Conservation (phyloP, 2,329 filamentous ascomycete genomes). For the Cladosporium austrohemisphaericum region DNA sequence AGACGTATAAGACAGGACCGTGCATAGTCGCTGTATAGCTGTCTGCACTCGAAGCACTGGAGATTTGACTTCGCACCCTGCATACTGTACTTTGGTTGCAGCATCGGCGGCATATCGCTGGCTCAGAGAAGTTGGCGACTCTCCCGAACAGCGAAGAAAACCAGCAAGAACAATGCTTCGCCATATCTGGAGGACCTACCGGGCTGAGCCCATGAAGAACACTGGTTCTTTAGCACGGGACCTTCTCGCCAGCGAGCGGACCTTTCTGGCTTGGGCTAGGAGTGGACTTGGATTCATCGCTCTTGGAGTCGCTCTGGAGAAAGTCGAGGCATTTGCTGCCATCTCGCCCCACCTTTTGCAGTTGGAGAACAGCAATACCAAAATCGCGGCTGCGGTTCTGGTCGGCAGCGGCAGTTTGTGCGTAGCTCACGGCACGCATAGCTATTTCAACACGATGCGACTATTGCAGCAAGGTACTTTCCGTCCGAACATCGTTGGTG, state of each 20-base stretch:
- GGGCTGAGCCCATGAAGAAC: conserved; percentile 36
- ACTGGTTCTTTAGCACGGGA: conserved; percentile 50
- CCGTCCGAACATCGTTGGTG: conserved; percentile 32
- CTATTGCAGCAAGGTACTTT: conserved; percentile 45
- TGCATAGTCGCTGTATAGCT: no score
- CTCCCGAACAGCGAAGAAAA: no score
- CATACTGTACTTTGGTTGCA: no score
- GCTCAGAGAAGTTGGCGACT: no score
- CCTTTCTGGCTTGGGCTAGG: conserved; percentile 51
- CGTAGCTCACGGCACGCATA: conserved; percentile 46
- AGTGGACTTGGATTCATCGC: conserved; percentile 52
- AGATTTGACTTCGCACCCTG: no score
- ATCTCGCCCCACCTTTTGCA: conserved; percentile 26
- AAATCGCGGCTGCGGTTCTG: conserved; percentile 34
- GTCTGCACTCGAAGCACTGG: no score
- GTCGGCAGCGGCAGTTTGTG: conserved; percentile 45
- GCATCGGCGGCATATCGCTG: no score
- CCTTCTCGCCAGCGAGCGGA: conserved; percentile 53
- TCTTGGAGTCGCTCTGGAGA: conserved; percentile 50
- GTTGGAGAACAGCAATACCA: conserved; percentile 33
- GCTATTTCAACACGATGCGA: conserved; percentile 46
- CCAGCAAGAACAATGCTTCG: conserved; percentile 20
- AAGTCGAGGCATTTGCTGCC: conserved; percentile 40
- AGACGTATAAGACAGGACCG: no score
- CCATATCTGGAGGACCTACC: conserved; percentile 19